Evolutionary conservation across 441 rosid genomes (phyloP).

Genomic region (Macaranga tanarius): DNA sequence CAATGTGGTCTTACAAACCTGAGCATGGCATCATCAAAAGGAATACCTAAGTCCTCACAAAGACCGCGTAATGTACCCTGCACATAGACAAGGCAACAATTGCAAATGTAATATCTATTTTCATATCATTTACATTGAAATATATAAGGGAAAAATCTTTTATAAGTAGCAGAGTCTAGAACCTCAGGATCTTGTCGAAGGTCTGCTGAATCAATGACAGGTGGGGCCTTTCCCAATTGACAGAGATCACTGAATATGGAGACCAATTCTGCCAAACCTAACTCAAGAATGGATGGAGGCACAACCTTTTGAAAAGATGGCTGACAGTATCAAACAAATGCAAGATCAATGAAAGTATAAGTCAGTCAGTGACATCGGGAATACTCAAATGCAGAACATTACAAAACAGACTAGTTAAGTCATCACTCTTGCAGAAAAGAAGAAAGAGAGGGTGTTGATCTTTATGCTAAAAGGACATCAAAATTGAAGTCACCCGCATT

Average conservation of each 20-base stretch:
- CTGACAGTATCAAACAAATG: conserved; percentile 38
- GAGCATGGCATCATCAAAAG: conserved; percentile 78
- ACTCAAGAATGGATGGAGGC: conserved; percentile 68
- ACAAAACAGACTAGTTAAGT: background rate
- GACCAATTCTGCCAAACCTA: conserved; percentile 72
- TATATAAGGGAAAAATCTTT: background rate
- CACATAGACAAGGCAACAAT: conserved; percentile 17
- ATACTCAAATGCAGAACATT: background rate
- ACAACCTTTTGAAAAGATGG: conserved; percentile 68
- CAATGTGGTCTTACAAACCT: conserved; percentile 35
- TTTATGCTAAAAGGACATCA: background rate
- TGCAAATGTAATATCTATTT: conserved; percentile 6
- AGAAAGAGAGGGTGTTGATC: background rate
- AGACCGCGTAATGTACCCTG: conserved; percentile 71
- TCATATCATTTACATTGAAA: background rate
- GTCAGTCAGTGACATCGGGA: conserved; percentile 7
- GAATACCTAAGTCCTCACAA: conserved; percentile 78
- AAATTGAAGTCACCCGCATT: background rate
- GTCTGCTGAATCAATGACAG: conserved; percentile 67
- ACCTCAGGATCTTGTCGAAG: conserved; percentile 86
- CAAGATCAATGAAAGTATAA: conserved; percentile 7
- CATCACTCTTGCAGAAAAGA: background rate
- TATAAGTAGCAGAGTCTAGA: conserved; percentile 17
- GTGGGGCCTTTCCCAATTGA: conserved; percentile 62
- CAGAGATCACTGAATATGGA: conserved; percentile 70